Evolutionary conservation across 306 rosid genomes (phyloP).

Genomic region (Urtica urens): DNA sequence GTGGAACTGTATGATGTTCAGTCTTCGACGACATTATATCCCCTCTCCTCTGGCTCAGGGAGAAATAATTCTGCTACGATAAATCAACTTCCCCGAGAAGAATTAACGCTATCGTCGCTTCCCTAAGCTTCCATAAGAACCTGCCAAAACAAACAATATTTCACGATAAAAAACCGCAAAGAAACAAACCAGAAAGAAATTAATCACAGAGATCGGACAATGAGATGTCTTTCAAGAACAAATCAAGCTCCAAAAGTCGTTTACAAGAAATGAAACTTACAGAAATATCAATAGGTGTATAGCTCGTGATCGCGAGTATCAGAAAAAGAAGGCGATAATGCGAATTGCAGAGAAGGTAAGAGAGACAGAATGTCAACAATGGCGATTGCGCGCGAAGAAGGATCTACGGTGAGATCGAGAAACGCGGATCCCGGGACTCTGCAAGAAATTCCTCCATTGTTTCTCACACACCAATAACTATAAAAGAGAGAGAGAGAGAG

Average conservation of each 20-base stretch:
- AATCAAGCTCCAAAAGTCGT: too few species aligned
- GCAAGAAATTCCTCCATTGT: constrained; percentile 38
- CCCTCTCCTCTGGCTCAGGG: constrained; percentile 2
- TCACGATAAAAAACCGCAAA: not conserved
- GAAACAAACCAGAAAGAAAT: not conserved
- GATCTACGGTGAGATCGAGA: constrained; percentile 30
- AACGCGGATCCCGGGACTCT: constrained; percentile 54
- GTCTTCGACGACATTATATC: constrained; percentile 58
- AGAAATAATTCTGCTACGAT: not conserved
- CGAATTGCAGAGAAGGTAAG: constrained; percentile 27
- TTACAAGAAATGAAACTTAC: too few species aligned
- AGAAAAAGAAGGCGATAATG: not conserved
- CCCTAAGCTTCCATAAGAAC: constrained; percentile 33
- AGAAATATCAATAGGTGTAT: too few species aligned
- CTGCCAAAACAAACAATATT: constrained; percentile 19
- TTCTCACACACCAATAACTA: constrained; percentile 4
- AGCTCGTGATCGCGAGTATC: not conserved
- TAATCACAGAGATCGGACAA: not conserved
- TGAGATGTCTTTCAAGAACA: too few species aligned
- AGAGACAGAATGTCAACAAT: constrained; percentile 11
- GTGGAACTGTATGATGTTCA: constrained; percentile 81
- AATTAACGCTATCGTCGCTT: constrained; percentile 7
- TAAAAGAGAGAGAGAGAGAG: constrained; percentile 3
- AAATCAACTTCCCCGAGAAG: constrained; percentile 14
- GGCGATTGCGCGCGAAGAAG: constrained; percentile 24